These are phyloP conservation scores for Apiospora koreana DNA, from an alignment of 2,329 filamentous ascomycete species.

Conservation along the genomic window DNA sequence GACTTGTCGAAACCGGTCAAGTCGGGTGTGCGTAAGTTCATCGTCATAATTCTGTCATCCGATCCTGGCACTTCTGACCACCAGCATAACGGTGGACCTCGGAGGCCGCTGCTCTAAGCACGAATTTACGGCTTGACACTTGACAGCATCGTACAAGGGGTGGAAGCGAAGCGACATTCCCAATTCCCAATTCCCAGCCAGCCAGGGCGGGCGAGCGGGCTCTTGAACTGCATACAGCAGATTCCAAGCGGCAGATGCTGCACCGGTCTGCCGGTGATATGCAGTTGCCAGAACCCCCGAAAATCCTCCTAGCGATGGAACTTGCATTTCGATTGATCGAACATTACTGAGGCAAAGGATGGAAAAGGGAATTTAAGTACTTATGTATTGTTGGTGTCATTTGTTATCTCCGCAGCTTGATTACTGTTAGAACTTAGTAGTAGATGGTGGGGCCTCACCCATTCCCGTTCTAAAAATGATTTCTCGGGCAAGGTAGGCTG, in stretches of 20 bases:
- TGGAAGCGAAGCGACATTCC: background rate
- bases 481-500: too few species aligned
- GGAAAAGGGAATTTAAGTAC: background rate
- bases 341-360: too few species aligned
- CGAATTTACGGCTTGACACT: background rate
- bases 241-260: background rate
- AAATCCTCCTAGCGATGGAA: too few species aligned
- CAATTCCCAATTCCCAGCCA: too few species aligned
- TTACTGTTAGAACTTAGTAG: too few species aligned
- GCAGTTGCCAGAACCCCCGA: background rate
- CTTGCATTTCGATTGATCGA: background rate
- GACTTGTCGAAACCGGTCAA: background rate
- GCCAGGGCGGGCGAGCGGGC: background rate
- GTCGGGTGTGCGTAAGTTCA: background rate
- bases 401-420: background rate
- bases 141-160: background rate
- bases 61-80: background rate
- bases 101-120: background rate
- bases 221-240: background rate
- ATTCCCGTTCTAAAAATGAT: background rate
- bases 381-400: background rate
- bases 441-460: background rate
- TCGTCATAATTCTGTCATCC: slow-evolving; percentile 1
- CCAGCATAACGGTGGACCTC: background rate
- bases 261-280: background rate